Evolutionary conservation across 179 eudicot species (phyloP), one percentile per base, ranked within the genome.

Genomic region (Patellifolia procumbens): DNA sequence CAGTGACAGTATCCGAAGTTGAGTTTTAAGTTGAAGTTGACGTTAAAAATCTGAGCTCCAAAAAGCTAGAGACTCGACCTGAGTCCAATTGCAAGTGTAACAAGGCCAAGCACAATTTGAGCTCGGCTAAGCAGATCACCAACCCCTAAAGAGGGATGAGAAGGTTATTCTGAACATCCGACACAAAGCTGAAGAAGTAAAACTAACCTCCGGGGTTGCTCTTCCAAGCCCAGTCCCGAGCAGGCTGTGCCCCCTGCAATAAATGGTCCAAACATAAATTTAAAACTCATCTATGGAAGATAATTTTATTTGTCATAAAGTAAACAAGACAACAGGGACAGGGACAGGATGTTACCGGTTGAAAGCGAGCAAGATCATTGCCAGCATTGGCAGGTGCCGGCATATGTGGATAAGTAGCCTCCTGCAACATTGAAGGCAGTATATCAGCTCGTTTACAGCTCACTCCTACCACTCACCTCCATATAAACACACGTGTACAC

Each of bases 221-320:
- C 79, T 87, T 91, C 96, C 96, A 86, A 87, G 87, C 84, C 97
- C 93, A 92, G 29, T 92, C 94, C 81, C 88, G 97, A 52, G 91
- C 65, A 22, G 83, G 78, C 49, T 81, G 94, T 68, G 74, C 76
- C 39, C 86, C 94, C 96, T 90, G 84, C 77, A 76, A 22, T 46
- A 80, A 35, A 58, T 24, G 35, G 74, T 52, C 70, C 49, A 81
- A 69, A 73, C 5, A 55, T 62, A 7, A 26, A 69, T 17, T 7
- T 24, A n/a, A 53, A 32, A 22, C 48, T 48, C 15, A 11, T 46
- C 39, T 72, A 22, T 17, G 31, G 42, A 58, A 49, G 5, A 58
- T 59, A 61, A 10, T 39, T 16, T 7, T 7, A 26, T 59, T 26
- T 22, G 55, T 68, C 34, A 46, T 20, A 20, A 15, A 15, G 7